These are phyloP conservation scores for Ceratobasidium sp. DNA, from an alignment of 1,284 basidiomycete genomes.

Conservation along the genomic window DNA sequence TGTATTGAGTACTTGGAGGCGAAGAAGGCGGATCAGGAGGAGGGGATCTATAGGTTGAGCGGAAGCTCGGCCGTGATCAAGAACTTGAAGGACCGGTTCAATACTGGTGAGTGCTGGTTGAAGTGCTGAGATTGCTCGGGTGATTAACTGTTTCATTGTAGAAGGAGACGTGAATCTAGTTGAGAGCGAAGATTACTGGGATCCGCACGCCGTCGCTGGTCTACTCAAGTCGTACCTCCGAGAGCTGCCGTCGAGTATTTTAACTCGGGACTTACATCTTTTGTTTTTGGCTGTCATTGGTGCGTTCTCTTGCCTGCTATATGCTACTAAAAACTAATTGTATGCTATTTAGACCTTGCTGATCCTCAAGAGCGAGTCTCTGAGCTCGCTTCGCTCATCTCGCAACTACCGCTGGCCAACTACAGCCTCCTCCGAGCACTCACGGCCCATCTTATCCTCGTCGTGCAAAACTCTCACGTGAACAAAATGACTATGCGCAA, in stretches of 20 bases:
- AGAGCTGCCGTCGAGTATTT: slow-evolving; percentile 88
- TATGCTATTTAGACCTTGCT: slow-evolving; percentile 72
- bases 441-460: slow-evolving; percentile 94
- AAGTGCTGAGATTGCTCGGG: background rate
- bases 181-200: slow-evolving; percentile 88
- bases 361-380: slow-evolving; percentile 87
- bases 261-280: slow-evolving; percentile 90
- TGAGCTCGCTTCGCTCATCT: slow-evolving; percentile 88
- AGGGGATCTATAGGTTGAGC: slow-evolving; percentile 96
- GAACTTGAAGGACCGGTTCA: slow-evolving; percentile 91
- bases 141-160: slow-evolving; percentile 49
- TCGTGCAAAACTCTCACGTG: slow-evolving; percentile 87
- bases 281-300: slow-evolving; percentile 91
- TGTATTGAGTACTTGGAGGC: slow-evolving; percentile 91
- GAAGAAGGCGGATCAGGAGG: slow-evolving; percentile 93
- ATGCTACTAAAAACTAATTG: slow-evolving; percentile 38
- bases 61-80: slow-evolving; percentile 96
- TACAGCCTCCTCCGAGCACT: slow-evolving; percentile 93
- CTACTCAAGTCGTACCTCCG: slow-evolving; percentile 90
- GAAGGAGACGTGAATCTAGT: slow-evolving; percentile 93
- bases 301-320: slow-evolving; percentile 57
- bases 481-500: slow-evolving; percentile 99
- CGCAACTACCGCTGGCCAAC: slow-evolving; percentile 88
- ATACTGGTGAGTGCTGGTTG: slow-evolving; percentile 67
- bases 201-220: slow-evolving; percentile 94